Evolutionary conservation across 495 filamentous ascomycete species (phyloP), one percentile per base, ranked within the genome.

Genomic region (Elaphomyces granulatus): DNA sequence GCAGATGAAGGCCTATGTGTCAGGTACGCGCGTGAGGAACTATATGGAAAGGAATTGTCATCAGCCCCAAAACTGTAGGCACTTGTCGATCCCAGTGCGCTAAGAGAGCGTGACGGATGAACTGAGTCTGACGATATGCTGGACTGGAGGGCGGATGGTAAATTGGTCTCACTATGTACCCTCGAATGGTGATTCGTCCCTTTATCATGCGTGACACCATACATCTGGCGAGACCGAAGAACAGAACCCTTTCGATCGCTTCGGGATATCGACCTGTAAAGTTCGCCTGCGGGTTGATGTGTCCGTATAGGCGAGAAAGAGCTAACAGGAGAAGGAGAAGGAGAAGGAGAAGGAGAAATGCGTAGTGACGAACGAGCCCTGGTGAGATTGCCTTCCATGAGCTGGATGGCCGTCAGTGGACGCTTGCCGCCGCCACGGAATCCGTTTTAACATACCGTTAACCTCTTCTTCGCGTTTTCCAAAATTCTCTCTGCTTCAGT

Each of bases 361-460:
- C 71, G 70, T 17, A 88, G 65, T 2, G 83, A 77, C 40, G 75
- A 80, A 38, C 87, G 76, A 15, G 86, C 87, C 21, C 84, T 75
- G 37, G 68, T 78, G 16, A 94, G 60, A 51, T 94, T 94, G 14
- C 79, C 83, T 59, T 94, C 87, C 83, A 94, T 92, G 14, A 84
- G 77, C 87, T 94, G 49, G 32, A 38, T 23, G 38, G 8, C n/a
- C 38, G 30, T 52, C 51, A 53, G 54, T 40, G 18, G 36, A 20
- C 15, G 9, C 30, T 9, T 17, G 8, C 20, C 8, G 8, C 6
- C 18, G 19, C 19, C 10, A 15, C 18, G 36, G 2, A 8, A 36
- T 17, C 42, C 21, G 7, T 9, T 15, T 28, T 21, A 32, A 59
- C 83, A 58, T 68, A 94, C 87, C 58, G 81, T 85, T 32, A 94